Evolutionary conservation across 2,329 filamentous ascomycete species (phyloP), one percentile per base, ranked within the genome.

Genomic region (Pyrenophora teres): DNA sequence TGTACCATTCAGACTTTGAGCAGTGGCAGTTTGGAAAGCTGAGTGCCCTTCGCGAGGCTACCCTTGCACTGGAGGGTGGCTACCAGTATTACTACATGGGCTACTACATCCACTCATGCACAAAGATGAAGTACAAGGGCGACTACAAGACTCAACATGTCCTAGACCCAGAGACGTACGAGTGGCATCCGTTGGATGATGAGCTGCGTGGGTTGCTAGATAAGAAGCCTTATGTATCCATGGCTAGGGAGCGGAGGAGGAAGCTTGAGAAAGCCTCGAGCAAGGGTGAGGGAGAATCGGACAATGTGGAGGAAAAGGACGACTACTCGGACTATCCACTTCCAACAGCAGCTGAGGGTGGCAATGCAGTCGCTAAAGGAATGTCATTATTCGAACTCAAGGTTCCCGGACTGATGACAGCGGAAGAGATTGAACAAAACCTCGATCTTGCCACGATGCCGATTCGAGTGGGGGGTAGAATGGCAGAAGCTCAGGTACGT

Each of bases 101-200:
- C 5, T 93, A 86, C 72, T 94, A 93, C 64, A 93, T 94, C 52
- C 89, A 92, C 70, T 85, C 77, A 47, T 93, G 89, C 64, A 80
- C 83, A 46, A 94, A 94, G 77, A 93, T 94, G 90, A 80, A 81
- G 62, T 94, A 94, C 77, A 94, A 94, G 77, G 87, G 86, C 51
- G 87, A 92, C 66, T 94, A 89, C 69, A 78, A 80, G 9, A 89
- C 89, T 1, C 88, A 91, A 66, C 83, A 87, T 64, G 81, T 94
- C 9, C 79, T 93, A 9, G 87, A 92, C 58, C 87, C 88, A 0
- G 83, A 86, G 55, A 81, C 80, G 0, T 77, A 87, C 56, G 68
- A 74, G 7, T 91, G 88, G 87, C 78, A 86, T 56, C 75, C 77
- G 0, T 69, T 90, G 3, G 81, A 86, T 58, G 74, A 78, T 31